These are phyloP conservation scores for Guadua angustifolia DNA, from an alignment of 176 grass and related monocot genomes.

Conservation along the genomic window DNA sequence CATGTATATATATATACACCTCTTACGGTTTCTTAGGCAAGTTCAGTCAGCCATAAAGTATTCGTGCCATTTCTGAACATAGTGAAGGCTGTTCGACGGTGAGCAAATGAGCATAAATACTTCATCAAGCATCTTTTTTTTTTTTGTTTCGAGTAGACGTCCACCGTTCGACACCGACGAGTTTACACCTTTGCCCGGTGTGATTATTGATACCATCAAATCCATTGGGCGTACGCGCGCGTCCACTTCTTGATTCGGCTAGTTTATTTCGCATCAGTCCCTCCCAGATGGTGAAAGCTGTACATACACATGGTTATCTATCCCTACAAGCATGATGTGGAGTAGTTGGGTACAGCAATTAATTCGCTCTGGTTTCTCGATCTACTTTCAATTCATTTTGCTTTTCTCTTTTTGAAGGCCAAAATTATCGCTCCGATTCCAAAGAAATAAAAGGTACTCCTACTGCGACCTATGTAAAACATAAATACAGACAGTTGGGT, in stretches of 20 bases:
- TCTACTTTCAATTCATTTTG: conserved; percentile 28
- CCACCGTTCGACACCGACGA: background rate
- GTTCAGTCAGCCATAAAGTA: background rate
- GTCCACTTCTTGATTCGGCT: conserved; percentile 18
- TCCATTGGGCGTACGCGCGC: background rate
- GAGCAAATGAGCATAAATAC: background rate
- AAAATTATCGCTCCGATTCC: background rate
- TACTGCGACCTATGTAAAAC: conserved; percentile 35
- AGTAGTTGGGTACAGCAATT: conserved; percentile 33
- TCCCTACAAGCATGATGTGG: background rate
- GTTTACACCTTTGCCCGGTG: background rate
- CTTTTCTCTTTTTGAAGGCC: background rate
- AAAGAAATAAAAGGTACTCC: background rate
- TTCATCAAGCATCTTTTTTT: background rate
- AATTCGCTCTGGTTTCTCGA: conserved; percentile 33
- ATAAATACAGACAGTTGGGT: conserved; percentile 55
- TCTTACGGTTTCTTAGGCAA: background rate
- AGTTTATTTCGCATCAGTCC: conserved; percentile 14
- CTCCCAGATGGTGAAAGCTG: conserved; percentile 6
- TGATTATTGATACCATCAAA: background rate
- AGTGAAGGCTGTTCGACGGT: background rate
- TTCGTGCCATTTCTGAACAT: conserved; percentile 15
- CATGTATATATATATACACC: background rate
- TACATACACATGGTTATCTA: background rate
- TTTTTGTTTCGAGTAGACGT: background rate